phyloP scores from a whole-genome alignment of 192 early-diverging fungal species.

The Diversispora eburnea region DNA sequence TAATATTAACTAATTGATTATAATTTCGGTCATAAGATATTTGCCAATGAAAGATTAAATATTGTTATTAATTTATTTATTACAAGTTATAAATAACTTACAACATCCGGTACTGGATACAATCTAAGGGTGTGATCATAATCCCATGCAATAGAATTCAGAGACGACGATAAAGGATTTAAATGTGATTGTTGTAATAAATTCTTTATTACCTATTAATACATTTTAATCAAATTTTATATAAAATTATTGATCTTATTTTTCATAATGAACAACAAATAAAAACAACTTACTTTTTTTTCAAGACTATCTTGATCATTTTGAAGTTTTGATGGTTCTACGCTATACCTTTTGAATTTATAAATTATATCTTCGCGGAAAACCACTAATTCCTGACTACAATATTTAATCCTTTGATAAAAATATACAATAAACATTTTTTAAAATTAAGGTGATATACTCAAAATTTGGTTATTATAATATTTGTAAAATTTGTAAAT shows the following conservation, averaged over 20 bases:
- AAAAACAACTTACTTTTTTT: too few relatives aligned
- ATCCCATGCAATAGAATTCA: conserved; percentile 77
- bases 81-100: conserved; percentile 34
- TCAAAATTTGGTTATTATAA: neutral
- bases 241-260: too few relatives aligned
- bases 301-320: too few relatives aligned
- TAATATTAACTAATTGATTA: conserved; percentile 59
- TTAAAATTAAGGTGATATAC: conserved; percentile 21
- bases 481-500: neutral
- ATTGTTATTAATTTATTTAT: too few relatives aligned
- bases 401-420: conserved; percentile 74
- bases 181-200: conserved; percentile 84
- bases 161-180: conserved; percentile 70
- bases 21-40: too few relatives aligned
- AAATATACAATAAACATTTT: neutral
- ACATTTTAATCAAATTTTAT: conserved; percentile 31
- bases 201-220: conserved; percentile 68
- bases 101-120: conserved; percentile 84
- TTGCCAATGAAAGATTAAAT: too few relatives aligned
- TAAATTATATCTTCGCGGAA: conserved; percentile 83
- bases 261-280: too few relatives aligned
- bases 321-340: conserved; percentile 51
- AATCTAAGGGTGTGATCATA: conserved; percentile 81
- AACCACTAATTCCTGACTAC: conserved; percentile 86
- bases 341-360: conserved; percentile 70